Conservation (phyloP, 1,284 basidiomycete species). For the Leccinum griseonigrum region DNA sequence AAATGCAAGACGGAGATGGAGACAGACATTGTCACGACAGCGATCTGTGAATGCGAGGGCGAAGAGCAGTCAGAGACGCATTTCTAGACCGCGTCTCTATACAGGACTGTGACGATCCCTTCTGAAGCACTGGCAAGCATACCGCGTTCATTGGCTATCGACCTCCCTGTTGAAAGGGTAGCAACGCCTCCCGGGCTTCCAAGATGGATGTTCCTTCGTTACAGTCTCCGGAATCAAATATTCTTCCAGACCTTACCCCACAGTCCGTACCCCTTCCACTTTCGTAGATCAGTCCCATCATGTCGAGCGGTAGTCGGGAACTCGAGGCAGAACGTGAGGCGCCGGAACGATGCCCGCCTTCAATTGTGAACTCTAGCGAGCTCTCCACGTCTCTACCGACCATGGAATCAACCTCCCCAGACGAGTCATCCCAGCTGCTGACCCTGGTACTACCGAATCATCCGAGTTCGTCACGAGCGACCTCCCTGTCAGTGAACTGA, state of each 20-base stretch:
- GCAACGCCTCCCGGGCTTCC: constrained; percentile 26
- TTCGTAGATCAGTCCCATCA: constrained; percentile 36
- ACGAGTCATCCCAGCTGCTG: constrained; percentile 17
- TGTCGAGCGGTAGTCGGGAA: constrained; percentile 24
- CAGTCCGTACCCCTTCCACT: constrained; percentile 42
- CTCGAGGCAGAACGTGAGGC: constrained; percentile 24
- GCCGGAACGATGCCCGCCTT: constrained; percentile 9
- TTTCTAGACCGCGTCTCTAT: constrained; percentile 52
- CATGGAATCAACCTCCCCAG: constrained; percentile 26
- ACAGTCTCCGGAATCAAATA: constrained; percentile 28
- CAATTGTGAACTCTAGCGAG: constrained; percentile 24
- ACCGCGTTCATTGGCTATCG: constrained; percentile 33
- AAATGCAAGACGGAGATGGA: constrained; percentile 49
- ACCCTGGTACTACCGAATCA: constrained; percentile 29
- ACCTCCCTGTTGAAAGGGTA: constrained; percentile 22
- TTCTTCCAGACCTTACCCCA: constrained; percentile 30
- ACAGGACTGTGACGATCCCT: constrained; percentile 37
- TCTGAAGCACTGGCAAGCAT: constrained; percentile 41
- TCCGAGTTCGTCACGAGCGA: constrained; percentile 31
- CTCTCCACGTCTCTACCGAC: constrained; percentile 24
- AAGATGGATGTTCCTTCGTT: constrained; percentile 30
- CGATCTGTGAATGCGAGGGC: constrained; percentile 43
- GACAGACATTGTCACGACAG: constrained; percentile 52
- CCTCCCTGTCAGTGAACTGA: constrained; percentile 30
- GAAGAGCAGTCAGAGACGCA: constrained; percentile 43